Conservation (phyloP, 495 filamentous ascomycete genomes). For the Penicillium desertorum region DNA sequence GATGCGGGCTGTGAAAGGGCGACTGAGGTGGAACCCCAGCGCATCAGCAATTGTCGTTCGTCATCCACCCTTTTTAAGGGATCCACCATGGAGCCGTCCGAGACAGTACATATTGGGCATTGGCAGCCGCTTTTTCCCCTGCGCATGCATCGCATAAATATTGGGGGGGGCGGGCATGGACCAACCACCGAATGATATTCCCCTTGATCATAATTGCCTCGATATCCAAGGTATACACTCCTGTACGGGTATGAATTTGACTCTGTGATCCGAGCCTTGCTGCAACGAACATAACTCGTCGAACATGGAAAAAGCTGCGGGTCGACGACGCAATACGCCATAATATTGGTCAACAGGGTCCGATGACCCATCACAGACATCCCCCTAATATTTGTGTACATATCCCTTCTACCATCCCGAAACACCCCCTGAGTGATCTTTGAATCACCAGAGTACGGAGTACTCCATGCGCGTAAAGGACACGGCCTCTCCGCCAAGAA, state of each 20-base stretch:
- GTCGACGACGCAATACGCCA: constrained; percentile 22
- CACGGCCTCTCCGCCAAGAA: constrained; percentile 5
- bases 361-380: constrained; percentile 21
- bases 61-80: constrained; percentile 18
- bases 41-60: constrained; percentile 19
- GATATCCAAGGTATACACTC: neutral
- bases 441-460: neutral
- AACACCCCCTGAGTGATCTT: constrained; percentile 3
- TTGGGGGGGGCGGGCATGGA: neutral
- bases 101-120: constrained; percentile 14
- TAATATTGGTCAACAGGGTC: constrained; percentile 20
- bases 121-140: constrained; percentile 9
- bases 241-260: constrained; percentile 12
- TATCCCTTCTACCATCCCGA: constrained; percentile 9
- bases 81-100: constrained; percentile 22
- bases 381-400: constrained; percentile 2
- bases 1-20: constrained; percentile 17
- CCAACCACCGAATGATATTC: neutral
- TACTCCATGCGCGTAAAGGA: neutral
- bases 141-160: constrained; percentile 1
- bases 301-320: constrained; percentile 20
- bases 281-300: constrained; percentile 24
- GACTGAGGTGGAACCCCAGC: constrained; percentile 21
- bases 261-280: constrained; percentile 9
- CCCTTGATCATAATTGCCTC: neutral